Base-by-base conservation (phyloP, 176 grass and related monocot species). In the Oropetium thomaeum region DNA sequence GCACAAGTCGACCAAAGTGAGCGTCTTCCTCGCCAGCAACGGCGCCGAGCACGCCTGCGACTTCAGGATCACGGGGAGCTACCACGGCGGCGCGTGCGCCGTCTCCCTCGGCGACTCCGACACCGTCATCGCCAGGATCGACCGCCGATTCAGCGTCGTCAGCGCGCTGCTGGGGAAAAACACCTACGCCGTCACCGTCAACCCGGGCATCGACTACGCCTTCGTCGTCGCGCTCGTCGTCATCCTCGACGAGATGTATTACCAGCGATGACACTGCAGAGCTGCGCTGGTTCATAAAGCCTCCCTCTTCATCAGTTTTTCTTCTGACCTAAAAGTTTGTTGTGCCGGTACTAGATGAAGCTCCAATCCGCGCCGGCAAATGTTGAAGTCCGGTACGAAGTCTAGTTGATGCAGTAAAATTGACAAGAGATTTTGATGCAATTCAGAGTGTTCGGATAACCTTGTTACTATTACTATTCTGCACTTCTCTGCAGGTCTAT, bases 191-290 rank as follows among this genome's bases (percentile, higher is more conserved):
- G 84, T 92, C 64, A 79, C 84, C 26, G 87, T 96, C 63, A 85
- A 83, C 74, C 74, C 86, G 3, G 82, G 90, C 27, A 85, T 92
- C 23, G 92, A 96, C 62, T 89, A 89, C 77, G 93, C 89, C 4
- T 92, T 96, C 62, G 38, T 96, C 65, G 81, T 89, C 10, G 84
- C 93, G 47, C 87, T 92, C 73, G 78, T 92, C 53, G 81, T 92
- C 19, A n/a, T 92, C 59, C 84, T 96, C 11, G 84, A 96, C 64
- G 81, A 79, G 57, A 85, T 92, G 66, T 75, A 88, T 66, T 74
- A 49, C 71, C 80, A 89, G 54, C 53, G 73, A 77, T 71, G 73
- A 62, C 48, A 22, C 3, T 63, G 5, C 55, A 31, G 16, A n/a
- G n/a, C n/a, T n/a, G n/a, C n/a, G n/a, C n/a, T n/a, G n/a, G n/a